phyloP scores from a whole-genome alignment of 1,284 basidiomycete species.

The Phenoliferia sp. region DNA sequence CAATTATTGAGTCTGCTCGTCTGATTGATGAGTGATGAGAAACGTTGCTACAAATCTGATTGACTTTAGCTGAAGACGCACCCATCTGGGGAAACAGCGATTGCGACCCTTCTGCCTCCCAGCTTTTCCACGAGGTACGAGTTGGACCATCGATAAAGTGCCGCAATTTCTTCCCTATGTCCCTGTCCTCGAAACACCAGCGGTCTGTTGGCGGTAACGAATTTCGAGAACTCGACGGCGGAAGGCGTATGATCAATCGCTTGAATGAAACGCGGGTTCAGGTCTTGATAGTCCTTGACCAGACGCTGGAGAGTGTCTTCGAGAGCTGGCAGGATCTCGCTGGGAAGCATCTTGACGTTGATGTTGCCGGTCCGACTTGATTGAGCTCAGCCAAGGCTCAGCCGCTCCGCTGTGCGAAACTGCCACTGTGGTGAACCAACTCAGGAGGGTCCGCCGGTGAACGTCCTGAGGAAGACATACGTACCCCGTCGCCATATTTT shows the following conservation, averaged over 20 bases:
- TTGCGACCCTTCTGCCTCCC: constrained; percentile 56
- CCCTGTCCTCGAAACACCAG: constrained; percentile 50
- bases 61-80: constrained; percentile 38
- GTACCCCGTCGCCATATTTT: too few relatives aligned
- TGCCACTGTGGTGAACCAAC: background rate
- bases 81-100: constrained; percentile 82
- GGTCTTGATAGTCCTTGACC: constrained; percentile 46
- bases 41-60: background rate
- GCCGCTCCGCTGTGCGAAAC: background rate
- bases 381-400: background rate
- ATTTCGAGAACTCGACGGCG: constrained; percentile 64
- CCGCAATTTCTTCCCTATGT: constrained; percentile 28
- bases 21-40: constrained; percentile 50
- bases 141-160: constrained; percentile 54
- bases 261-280: constrained; percentile 60
- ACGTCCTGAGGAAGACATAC: too few relatives aligned
- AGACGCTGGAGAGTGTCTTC: constrained; percentile 3
- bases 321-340: background rate
- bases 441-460: background rate
- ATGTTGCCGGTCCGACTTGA: background rate
- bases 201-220: constrained; percentile 70
- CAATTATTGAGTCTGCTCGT: constrained; percentile 69
- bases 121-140: constrained; percentile 57
- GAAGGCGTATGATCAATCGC: constrained; percentile 58
- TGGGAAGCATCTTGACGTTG: background rate